Conservation (phyloP, 2,329 filamentous ascomycete species). For the Orbilia quercus region DNA sequence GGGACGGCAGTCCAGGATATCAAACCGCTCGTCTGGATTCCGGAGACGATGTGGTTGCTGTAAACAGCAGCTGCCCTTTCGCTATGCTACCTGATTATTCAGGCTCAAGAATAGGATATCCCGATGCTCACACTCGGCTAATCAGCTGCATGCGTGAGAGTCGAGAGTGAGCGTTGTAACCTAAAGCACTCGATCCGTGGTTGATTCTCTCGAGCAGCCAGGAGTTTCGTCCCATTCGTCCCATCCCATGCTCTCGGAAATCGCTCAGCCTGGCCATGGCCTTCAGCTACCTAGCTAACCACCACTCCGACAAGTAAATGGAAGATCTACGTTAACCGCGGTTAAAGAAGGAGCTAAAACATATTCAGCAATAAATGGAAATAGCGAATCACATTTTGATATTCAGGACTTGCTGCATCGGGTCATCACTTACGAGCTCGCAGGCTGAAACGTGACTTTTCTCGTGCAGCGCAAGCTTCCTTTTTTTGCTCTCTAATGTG, state of each 20-base stretch:
- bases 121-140: slow-evolving; percentile 44
- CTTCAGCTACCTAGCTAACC: slow-evolving; percentile 36
- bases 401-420: slow-evolving; percentile 43
- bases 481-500: slow-evolving; percentile 18
- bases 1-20: slow-evolving; percentile 50
- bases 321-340: slow-evolving; percentile 50
- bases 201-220: slow-evolving; percentile 25
- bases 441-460: slow-evolving; percentile 54
- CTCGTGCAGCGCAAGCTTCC: slow-evolving; percentile 43
- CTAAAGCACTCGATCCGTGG: slow-evolving; percentile 41
- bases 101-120: slow-evolving; percentile 35
- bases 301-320: slow-evolving; percentile 30
- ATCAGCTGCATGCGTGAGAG: slow-evolving; percentile 40
- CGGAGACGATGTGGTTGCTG: slow-evolving; percentile 33
- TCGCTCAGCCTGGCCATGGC: slow-evolving; percentile 39
- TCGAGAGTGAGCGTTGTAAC: background rate
- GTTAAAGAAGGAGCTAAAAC: slow-evolving; percentile 45
- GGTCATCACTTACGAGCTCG: slow-evolving; percentile 43
- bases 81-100: slow-evolving; percentile 29
- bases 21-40: slow-evolving; percentile 51
- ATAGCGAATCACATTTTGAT: slow-evolving; percentile 53
- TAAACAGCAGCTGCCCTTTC: slow-evolving; percentile 11
- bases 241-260: slow-evolving; percentile 52
- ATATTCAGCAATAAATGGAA: slow-evolving; percentile 38
- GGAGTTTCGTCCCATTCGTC: slow-evolving; percentile 27